Evolutionary conservation across 495 filamentous ascomycete genomes (phyloP).

Genomic region (Penicillium coprophilum): DNA sequence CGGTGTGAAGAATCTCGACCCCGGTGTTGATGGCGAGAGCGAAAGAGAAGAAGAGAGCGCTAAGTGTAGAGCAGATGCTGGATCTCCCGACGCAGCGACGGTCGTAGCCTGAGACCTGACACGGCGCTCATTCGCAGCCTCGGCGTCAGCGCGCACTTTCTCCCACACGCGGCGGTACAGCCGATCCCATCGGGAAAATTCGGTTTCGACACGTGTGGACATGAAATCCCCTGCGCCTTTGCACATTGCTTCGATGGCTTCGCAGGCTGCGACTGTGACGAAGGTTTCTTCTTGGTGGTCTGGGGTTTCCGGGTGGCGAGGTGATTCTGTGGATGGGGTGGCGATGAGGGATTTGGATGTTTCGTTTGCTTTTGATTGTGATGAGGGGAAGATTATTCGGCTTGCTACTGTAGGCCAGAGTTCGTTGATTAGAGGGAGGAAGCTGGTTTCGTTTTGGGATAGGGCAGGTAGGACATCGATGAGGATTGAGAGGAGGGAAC

Average conservation of each 20-base stretch:
- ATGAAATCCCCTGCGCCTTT: constrained; percentile 78
- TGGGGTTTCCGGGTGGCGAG: constrained; percentile 23
- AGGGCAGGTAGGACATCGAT: constrained; percentile 65
- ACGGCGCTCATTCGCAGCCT: constrained; percentile 34
- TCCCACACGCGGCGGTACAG: constrained; percentile 44
- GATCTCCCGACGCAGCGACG: neutral
- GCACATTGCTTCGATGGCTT: constrained; percentile 60
- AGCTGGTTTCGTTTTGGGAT: constrained; percentile 70
- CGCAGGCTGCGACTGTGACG: constrained; percentile 67
- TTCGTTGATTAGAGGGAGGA: constrained; percentile 84
- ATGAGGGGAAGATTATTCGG: constrained; percentile 55
- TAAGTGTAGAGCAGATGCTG: neutral
- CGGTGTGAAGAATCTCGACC: constrained; percentile 38
- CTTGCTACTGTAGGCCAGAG: constrained; percentile 78
- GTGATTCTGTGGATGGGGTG: constrained; percentile 10
- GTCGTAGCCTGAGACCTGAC: neutral
- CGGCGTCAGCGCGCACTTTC: constrained; percentile 40
- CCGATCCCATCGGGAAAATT: constrained; percentile 61
- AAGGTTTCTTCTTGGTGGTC: constrained; percentile 66
- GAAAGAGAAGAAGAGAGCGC: constrained; percentile 26
- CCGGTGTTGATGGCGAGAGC: constrained; percentile 24
- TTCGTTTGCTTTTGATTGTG: constrained; percentile 13
- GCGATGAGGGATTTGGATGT: constrained; percentile 34
- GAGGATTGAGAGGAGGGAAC: constrained; percentile 72
- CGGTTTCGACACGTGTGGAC: constrained; percentile 61